phyloP scores from a whole-genome alignment of 202 grass and related monocot genomes.

The Digitaria exilis region DNA sequence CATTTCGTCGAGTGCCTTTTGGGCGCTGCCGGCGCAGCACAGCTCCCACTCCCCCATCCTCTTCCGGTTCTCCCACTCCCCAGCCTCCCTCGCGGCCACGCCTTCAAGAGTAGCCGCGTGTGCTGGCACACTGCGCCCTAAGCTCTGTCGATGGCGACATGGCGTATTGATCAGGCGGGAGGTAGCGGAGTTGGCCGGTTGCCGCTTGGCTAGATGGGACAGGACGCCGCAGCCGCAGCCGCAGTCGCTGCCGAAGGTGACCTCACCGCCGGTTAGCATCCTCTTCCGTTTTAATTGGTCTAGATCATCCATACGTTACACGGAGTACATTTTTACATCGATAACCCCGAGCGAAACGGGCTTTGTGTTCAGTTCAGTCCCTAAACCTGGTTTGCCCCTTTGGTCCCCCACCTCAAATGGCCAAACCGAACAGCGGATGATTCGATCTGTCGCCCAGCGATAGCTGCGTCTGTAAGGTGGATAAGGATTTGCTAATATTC shows the following conservation, averaged over 20 bases:
- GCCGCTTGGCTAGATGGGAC: not conserved
- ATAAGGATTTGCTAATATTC: not conserved
- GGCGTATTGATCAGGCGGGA: not conserved
- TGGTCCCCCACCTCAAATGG: no score
- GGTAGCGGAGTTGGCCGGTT: not conserved
- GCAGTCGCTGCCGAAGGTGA: not conserved
- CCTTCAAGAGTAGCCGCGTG: not conserved
- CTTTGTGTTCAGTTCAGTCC: not conserved
- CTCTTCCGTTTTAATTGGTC: not conserved
- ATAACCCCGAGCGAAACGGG: not conserved
- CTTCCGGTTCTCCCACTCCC: not conserved
- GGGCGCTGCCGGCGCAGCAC: not conserved
- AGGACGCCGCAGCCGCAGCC: not conserved
- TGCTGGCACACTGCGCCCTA: not conserved
- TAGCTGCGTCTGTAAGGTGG: not conserved
- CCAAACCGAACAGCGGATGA: not conserved
- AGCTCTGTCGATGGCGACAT: no score
- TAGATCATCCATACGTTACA: not conserved
- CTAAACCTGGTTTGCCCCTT: not conserved
- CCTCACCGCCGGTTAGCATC: not conserved
- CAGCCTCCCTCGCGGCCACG: not conserved
- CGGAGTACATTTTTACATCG: not conserved
- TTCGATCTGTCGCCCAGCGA: not conserved
- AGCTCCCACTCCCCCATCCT: not conserved
- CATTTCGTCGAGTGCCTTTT: not conserved